Percentiles rank a stretch among this genome's conserved stretches.
These are phyloP conservation scores for Talaromyces wortmannii DNA, from an alignment of 495 filamentous ascomycete genomes.

Conservation along the genomic window DNA sequence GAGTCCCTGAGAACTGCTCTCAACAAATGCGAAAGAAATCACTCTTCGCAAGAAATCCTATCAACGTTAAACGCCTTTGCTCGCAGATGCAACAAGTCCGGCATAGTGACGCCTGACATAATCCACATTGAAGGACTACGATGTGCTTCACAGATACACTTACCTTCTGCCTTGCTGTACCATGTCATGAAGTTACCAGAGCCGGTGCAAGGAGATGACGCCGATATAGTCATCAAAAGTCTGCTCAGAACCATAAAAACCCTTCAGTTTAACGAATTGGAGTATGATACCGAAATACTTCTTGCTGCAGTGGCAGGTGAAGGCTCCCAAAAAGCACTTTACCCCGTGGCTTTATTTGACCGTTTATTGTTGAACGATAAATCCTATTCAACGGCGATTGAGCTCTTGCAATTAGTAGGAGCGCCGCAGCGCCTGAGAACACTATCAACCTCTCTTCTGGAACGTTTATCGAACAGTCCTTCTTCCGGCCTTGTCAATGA, in stretches of 20 bases:
- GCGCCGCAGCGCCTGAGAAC: background rate
- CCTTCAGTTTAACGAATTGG: slow-evolving; percentile 14
- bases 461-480: background rate
- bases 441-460: background rate
- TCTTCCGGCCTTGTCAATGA: background rate
- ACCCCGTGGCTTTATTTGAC: background rate
- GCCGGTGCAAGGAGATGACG: background rate
- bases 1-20: background rate
- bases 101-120: background rate
- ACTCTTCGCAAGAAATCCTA: slow-evolving; percentile 21
- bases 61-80: slow-evolving; percentile 18
- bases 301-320: slow-evolving; percentile 20
- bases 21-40: slow-evolving; percentile 8
- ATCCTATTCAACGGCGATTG: background rate
- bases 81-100: slow-evolving; percentile 14
- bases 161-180: slow-evolving; percentile 14
- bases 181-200: slow-evolving; percentile 13
- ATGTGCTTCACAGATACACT: slow-evolving; percentile 24
- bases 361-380: background rate
- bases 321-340: background rate
- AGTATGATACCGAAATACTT: slow-evolving; percentile 15
- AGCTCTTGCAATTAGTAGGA: background rate
- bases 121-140: slow-evolving; percentile 16
- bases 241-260: slow-evolving; percentile 14
- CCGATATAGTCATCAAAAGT: slow-evolving; percentile 11